phyloP scores from a whole-genome alignment of 2,329 filamentous ascomycete species.

The Aspergillus floridensis region DNA sequence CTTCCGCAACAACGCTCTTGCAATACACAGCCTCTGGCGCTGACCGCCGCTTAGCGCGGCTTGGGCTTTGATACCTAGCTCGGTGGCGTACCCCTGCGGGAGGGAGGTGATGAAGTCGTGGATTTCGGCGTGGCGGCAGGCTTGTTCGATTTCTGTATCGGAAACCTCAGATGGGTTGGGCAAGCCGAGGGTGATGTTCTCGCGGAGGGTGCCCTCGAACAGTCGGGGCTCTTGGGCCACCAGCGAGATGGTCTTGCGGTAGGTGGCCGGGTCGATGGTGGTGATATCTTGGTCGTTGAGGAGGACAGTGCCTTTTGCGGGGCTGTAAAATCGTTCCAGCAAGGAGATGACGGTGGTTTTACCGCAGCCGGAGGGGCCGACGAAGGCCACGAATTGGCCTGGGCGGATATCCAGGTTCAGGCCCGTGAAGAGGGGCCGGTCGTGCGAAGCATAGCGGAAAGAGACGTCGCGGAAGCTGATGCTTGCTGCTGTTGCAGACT shows the following conservation, averaged over 20 bases:
- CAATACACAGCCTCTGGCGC: constrained; percentile 56
- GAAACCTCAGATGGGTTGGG: constrained; percentile 11
- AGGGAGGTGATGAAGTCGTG: constrained; percentile 40
- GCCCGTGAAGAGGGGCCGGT: constrained; percentile 5
- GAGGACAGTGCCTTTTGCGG: constrained; percentile 57
- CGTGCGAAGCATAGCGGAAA: constrained; percentile 23
- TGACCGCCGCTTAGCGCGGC: constrained; percentile 55
- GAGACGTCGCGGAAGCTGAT: constrained; percentile 3
- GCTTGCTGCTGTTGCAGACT: background rate
- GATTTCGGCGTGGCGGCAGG: constrained; percentile 36
- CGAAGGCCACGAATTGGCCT: constrained; percentile 47
- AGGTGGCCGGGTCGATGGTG: constrained; percentile 58
- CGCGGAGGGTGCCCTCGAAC: constrained; percentile 66
- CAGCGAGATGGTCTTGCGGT: constrained; percentile 65
- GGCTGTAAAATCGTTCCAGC: constrained; percentile 49
- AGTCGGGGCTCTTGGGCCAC: constrained; percentile 73
- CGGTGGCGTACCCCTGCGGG: constrained; percentile 45
- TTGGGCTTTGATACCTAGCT: constrained; percentile 50
- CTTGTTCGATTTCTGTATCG: constrained; percentile 33
- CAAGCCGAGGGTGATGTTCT: constrained; percentile 64
- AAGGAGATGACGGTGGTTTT: constrained; percentile 49
- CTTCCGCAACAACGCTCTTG: constrained; percentile 53
- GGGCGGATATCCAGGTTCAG: constrained; percentile 35
- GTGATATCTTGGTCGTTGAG: constrained; percentile 62
- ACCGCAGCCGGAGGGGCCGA: constrained; percentile 50